phyloP scores from a whole-genome alignment of 129 eudicot species.

The Centaurea solstitialis region DNA sequence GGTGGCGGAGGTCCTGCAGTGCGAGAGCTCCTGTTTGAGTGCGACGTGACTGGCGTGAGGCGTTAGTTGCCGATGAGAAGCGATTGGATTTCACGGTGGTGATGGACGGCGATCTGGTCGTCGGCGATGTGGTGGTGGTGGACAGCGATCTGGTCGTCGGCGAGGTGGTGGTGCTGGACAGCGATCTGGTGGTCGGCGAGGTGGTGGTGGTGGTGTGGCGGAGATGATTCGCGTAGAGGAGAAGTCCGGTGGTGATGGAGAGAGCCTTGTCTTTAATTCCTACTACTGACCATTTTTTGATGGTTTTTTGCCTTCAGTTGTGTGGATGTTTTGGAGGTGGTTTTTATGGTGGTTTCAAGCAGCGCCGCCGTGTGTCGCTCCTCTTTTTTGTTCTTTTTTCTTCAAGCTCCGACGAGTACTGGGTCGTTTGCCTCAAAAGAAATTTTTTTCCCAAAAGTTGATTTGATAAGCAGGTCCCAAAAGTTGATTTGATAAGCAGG shows the following conservation, averaged over 20 bases:
- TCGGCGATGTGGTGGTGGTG: constrained; percentile 36
- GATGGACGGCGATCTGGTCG: constrained; percentile 46
- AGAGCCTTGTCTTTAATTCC: constrained; percentile 24
- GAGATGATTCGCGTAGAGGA: no score
- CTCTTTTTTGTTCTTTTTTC: background rate
- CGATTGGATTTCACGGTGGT: constrained; percentile 60
- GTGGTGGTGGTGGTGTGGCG: no score
- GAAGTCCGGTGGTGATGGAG: constrained; percentile 34
- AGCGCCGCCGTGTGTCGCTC: constrained; percentile 12
- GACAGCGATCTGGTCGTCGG: no score
- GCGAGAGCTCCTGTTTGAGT: constrained; percentile 76
- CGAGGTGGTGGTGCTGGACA: no score
- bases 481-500: no score
- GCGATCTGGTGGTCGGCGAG: no score
- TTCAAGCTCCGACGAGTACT: background rate
- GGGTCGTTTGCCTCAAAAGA: background rate
- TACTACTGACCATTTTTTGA: constrained; percentile 29
- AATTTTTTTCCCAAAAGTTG: no score
- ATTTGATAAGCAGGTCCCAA: no score
- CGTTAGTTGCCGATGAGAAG: constrained; percentile 77
- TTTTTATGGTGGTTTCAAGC: background rate
- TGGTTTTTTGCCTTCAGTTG: no score
- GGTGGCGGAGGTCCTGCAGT: constrained; percentile 60
- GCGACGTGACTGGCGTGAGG: constrained; percentile 75
- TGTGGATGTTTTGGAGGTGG: background rate